These are phyloP conservation scores for Dactylellina drechsleri DNA, from an alignment of 2,329 filamentous ascomycete genomes.

Conservation along the genomic window DNA sequence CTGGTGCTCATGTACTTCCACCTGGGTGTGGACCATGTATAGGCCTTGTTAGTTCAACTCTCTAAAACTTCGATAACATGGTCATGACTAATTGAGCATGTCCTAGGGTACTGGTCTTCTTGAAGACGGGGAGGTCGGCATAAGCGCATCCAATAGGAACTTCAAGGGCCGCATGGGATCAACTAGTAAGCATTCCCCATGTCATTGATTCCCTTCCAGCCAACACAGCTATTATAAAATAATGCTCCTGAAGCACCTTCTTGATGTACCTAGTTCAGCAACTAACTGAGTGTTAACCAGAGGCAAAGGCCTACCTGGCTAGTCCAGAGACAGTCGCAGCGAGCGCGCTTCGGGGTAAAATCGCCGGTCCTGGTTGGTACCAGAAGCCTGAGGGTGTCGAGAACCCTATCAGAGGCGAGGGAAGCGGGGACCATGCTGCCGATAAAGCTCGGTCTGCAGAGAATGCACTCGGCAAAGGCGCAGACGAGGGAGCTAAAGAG, in stretches of 20 bases:
- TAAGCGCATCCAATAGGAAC: slow-evolving; percentile 85
- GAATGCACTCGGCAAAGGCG: no score
- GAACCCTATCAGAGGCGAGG: slow-evolving; percentile 67
- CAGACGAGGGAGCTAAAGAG: background rate
- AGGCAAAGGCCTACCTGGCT: background rate
- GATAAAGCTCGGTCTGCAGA: slow-evolving; percentile 8
- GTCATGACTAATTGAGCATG: no score
- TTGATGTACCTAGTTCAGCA: no score
- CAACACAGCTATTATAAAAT: no score
- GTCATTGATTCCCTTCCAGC: no score
- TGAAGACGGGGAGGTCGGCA: slow-evolving; percentile 85
- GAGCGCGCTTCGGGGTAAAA: slow-evolving; percentile 78
- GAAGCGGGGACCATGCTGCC: slow-evolving; percentile 58
- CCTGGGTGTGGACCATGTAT: slow-evolving; percentile 87
- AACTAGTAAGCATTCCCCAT: no score
- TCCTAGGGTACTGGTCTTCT: slow-evolving; percentile 74
- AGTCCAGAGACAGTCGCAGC: slow-evolving; percentile 63
- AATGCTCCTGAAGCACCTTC: no score
- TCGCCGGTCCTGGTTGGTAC: slow-evolving; percentile 79
- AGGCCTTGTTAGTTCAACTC: slow-evolving; percentile 67
- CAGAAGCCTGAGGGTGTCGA: slow-evolving; percentile 63
- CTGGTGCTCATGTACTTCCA: slow-evolving; percentile 77
- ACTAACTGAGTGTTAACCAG: background rate
- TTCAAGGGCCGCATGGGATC: slow-evolving; percentile 94
- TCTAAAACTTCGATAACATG: no score